Evolutionary conservation across 2,329 filamentous ascomycete species (phyloP), one percentile per base, ranked within the genome.

Genomic region (Ophiostoma sp.): DNA sequence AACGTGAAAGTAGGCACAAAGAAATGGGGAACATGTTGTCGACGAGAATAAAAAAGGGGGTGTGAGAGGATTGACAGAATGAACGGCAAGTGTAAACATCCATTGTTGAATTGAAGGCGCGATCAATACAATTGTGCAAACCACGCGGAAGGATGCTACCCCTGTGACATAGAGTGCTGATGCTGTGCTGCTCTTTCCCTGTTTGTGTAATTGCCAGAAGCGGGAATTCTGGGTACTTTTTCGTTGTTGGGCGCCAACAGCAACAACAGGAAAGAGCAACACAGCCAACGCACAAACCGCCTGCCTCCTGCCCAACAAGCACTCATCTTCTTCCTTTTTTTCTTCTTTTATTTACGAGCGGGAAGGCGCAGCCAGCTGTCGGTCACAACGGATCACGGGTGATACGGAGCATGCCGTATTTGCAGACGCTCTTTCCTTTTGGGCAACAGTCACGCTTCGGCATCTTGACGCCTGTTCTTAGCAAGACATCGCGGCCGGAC

Each of bases 151-250:
- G 55, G 69, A 71, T 33, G 50, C 22, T 70, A 19, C 68, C 68
- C 68, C 68, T 68, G 64, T 11, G 31, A 57, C 50, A 57, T 31
- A 42, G 19, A 36, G 31, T 39, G 50, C n/a, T 33, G n/a, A 19
- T 61, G 52, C 36, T 33, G 36, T 61, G 69, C 15, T 42, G 55
- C n/a, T 28, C 39, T 19, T 42, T 70, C 15, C 50, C 17, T 28
- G 22, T 42, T 59, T 59, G 69, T 59, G 69, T 59, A 59, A 70
- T 61, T 59, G 69, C 52, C 69, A 39, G 36, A 61, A 31, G 22
- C n/a, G 52, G 52, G 31, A 70, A 66, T 66, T 45, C 39, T 48
- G 19, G 28, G 22, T 22, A 17, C 12, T 45, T 28, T 31, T 22
- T 61, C 17, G 9, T n/a, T 45, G 42, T 71, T 71, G 69, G 55